phyloP scores from a whole-genome alignment of 345 rosid species.

The Pugionium cornutum region DNA sequence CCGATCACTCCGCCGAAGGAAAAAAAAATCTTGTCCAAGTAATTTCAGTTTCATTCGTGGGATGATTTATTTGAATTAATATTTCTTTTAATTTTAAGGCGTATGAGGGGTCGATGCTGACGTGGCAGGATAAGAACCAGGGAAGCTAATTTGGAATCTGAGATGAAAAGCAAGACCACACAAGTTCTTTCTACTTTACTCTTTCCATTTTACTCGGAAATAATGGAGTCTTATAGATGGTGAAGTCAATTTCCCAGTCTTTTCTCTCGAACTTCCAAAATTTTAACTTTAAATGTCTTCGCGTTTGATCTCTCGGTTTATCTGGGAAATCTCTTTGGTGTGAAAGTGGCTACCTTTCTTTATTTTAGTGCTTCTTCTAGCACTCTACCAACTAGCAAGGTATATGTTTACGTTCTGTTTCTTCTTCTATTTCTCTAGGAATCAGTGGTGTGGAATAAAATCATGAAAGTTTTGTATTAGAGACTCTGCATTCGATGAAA shows the following conservation, averaged over 20 bases:
- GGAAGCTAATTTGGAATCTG: conserved; percentile 39
- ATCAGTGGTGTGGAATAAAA: background rate
- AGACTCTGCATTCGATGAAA: background rate
- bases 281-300: background rate
- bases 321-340: background rate
- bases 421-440: background rate
- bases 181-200: background rate
- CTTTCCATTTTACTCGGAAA: background rate
- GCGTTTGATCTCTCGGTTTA: background rate
- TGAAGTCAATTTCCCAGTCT: background rate
- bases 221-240: background rate
- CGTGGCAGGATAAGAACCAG: conserved; percentile 60
- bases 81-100: conserved; percentile 31
- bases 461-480: background rate
- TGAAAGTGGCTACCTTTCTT: background rate
- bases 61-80: conserved; percentile 22
- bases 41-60: conserved; percentile 7
- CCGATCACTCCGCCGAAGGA: conserved; percentile 19
- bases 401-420: background rate
- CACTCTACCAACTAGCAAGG: background rate
- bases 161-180: conserved; percentile 3
- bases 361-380: background rate
- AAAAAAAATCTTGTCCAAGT: conserved; percentile 1
- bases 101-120: conserved; percentile 52
- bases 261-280: background rate